Evolutionary conservation across 306 rosid genomes (phyloP).

Genomic region (Inga oerstediana): DNA sequence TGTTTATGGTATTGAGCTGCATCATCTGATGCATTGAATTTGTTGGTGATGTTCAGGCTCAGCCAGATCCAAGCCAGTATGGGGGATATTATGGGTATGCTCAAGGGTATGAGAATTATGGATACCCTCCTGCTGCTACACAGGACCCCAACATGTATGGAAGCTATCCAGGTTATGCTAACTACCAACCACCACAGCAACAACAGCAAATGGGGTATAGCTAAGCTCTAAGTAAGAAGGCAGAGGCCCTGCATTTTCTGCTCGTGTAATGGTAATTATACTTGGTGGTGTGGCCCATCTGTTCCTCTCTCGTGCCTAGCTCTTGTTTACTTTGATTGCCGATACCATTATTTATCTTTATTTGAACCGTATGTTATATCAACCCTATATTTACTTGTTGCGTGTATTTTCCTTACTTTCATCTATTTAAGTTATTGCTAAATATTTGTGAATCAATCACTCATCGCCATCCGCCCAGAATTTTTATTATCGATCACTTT

Average conservation of each 20-base stretch:
- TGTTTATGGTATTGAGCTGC: conserved; percentile 11
- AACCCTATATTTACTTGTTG: conserved; percentile 26
- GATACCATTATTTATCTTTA: conserved; percentile 23
- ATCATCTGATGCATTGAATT: not conserved
- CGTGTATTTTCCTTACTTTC: conserved; percentile 4
- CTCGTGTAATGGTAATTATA: conserved; percentile 40
- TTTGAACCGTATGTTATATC: conserved; percentile 25
- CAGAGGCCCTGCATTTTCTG: conserved; percentile 10
- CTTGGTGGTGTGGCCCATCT: conserved; percentile 37
- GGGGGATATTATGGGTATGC: conserved; percentile 85
- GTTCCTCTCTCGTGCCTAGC: not conserved
- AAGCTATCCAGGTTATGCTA: conserved; percentile 71
- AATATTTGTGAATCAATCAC: not conserved
- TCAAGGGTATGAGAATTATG: conserved; percentile 79
- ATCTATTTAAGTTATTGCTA: not conserved
- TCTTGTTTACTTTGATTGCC: conserved; percentile 22
- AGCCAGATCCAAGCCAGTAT: conserved; percentile 74
- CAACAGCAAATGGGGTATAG: conserved; percentile 86
- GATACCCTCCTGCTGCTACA: conserved; percentile 63
- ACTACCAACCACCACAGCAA: conserved; percentile 77
- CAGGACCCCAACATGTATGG: conserved; percentile 89
- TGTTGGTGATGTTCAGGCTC: conserved; percentile 56
- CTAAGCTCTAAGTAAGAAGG: conserved; percentile 28
- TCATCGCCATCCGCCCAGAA: no score
- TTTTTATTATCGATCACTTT: not conserved